Percentiles rank a stretch among this genome's conserved stretches.
Conservation (phyloP, 2,329 filamentous ascomycete genomes). For the Xylariaceae sp. region DNA sequence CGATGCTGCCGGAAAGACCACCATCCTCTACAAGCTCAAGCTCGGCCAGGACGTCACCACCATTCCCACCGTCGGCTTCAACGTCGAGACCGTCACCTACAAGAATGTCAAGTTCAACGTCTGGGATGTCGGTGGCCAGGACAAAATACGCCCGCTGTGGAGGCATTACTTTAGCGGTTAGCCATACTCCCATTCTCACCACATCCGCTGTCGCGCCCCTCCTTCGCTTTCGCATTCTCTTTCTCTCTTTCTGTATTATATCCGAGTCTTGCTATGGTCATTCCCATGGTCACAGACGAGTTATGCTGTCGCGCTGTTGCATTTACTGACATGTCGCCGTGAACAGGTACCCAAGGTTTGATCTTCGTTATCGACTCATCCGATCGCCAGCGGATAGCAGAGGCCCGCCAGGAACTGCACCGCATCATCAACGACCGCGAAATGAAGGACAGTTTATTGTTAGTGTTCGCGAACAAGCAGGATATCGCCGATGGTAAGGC, state of each 20-base stretch:
- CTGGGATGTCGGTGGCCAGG: constrained; percentile 97
- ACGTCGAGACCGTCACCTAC: constrained; percentile 97
- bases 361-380: constrained; percentile 98
- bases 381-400: constrained; percentile 84
- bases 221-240: too few relatives aligned
- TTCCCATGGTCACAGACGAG: background rate
- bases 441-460: constrained; percentile 88
- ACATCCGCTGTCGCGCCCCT: too few relatives aligned
- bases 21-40: constrained; percentile 98
- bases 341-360: constrained; percentile 81
- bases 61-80: constrained; percentile 97
- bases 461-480: constrained; percentile 99
- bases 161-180: constrained; percentile 89
- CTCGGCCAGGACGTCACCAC: constrained; percentile 97
- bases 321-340: constrained; percentile 7
- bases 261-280: background rate
- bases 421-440: constrained; percentile 97
- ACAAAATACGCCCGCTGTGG: constrained; percentile 97
- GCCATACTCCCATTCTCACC: constrained; percentile 24
- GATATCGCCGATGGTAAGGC: constrained; percentile 71
- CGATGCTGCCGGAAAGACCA: constrained; percentile 97
- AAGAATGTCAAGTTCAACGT: constrained; percentile 99
- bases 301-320: background rate
- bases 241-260: background rate
- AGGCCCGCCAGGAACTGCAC: constrained; percentile 88